A percentile compares a stretch with the other conserved stretches of the same genome.
Conservation (phyloP, 2,329 filamentous ascomycete species). For the Chrysosporium keratinophilum region DNA sequence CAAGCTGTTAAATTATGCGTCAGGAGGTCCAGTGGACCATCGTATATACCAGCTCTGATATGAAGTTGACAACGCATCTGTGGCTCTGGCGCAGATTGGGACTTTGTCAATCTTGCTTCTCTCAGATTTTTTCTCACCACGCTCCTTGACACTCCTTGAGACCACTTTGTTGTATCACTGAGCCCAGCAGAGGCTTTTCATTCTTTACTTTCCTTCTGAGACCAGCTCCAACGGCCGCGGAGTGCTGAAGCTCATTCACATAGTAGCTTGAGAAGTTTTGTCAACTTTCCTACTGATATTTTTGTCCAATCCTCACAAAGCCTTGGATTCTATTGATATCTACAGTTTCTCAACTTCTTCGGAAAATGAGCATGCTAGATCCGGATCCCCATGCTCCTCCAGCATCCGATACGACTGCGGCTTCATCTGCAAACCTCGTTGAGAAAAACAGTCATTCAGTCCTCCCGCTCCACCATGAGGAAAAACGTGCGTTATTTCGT, state of each 20-base stretch:
- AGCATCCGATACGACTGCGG: neutral
- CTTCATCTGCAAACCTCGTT: neutral
- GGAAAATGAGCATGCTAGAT: neutral
- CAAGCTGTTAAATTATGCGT: neutral
- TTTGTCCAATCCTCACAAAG: neutral
- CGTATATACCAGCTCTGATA: too few species aligned
- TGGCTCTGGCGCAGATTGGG: too few species aligned
- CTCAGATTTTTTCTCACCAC: too few species aligned
- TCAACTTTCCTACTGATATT: neutral
- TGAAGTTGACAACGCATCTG: too few species aligned
- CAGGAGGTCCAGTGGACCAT: too few species aligned
- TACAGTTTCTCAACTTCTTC: neutral
- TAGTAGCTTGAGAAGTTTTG: neutral
- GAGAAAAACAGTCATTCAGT: slow-evolving; percentile 6
- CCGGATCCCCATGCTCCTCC: neutral
- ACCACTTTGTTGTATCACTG: too few species aligned
- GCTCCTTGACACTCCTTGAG: too few species aligned
- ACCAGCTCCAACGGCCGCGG: neutral
- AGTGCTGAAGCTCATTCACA: neutral
- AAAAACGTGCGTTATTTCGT: slow-evolving; percentile 24
- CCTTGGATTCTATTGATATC: neutral
- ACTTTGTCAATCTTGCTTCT: too few species aligned
- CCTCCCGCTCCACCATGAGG: slow-evolving; percentile 22
- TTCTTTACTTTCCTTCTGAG: neutral
- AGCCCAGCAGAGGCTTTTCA: neutral